Base-by-base conservation (phyloP, 2,329 filamentous ascomycete species). In the Paracoccidioides lutzii region DNA sequence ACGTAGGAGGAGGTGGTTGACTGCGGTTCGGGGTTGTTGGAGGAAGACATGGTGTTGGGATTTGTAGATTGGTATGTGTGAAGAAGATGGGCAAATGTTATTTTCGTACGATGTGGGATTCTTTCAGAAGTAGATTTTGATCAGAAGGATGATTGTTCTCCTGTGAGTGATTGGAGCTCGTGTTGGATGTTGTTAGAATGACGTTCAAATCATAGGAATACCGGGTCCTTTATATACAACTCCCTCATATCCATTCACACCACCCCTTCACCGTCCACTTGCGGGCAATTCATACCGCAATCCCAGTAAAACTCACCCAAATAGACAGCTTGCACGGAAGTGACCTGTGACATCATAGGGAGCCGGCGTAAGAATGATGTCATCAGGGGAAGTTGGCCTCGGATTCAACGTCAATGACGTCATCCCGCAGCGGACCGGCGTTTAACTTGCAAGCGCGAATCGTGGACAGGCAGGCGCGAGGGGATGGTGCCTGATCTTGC, bases 21-120 rank as follows among this genome's bases (percentile, higher is more conserved):
- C 37, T 51, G 49, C 35, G 37, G 22, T 28, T 41, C 35, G 14
- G 45, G 14, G 3, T 53, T 44, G 14, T 53, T 43, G 40, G n/a
- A 44, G 41, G 51, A 53, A 53, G 51, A 53, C 51, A 53, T 53
- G 37, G 35, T 44, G 37, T 30, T 51, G 10, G 49, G 14, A 22
- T 22, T 41, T 28, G 35, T 51, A 30, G n/a, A 38, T 50, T 4
- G 22, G 5, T 48, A 33, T 33, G 41, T 48, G 22, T 15, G 2
- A n/a, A 8, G 9, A 15, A 9, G 14, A 9, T 35, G 6, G 22
- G n/a, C 1, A 44, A 30, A 32, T 45, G 22, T 32, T 12, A n/a
- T 15, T 12, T 22, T 22, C 22, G 22, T 22, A 22, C 22, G 22
- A 22, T 22, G 22, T 22, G 22, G 22, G 22, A 22, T 22, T 22